Base-by-base conservation (phyloP, 192 early-diverging fungal species). In the Neocallimastix lanati region DNA sequence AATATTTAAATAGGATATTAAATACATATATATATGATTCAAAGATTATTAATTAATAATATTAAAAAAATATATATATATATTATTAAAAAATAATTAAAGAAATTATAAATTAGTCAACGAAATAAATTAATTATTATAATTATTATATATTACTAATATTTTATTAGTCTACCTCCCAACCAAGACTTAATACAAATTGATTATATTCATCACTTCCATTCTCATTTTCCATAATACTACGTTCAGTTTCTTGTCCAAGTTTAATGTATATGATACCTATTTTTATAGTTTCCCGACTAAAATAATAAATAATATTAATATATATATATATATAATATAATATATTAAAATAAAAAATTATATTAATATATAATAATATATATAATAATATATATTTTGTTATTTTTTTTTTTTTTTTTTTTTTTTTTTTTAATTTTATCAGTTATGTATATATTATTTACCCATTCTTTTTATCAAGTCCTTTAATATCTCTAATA, bases 131-230 rank as follows among this genome's bases (percentile, higher is more conserved):
- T n/a, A n/a, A n/a, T n/a, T n/a, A n/a, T n/a, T n/a, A n/a, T n/a
- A n/a, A n/a, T n/a, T n/a, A n/a, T n/a, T n/a, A n/a, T n/a, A n/a
- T n/a, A n/a, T n/a, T n/a, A n/a, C n/a, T n/a, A n/a, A n/a, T n/a
- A n/a, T n/a, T n/a, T 25, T 29, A 37, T 78, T 21, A 80, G 14
- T 78, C 28, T 58, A 90, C 89, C 82, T 94, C 89, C 97, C 97
- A 99, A 12, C 97, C 97, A 29, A 99, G 85, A 82, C 93, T 94
- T 1, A 85, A 80, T 4, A 99, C 93, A 88, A 99, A 99, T 28
- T 88, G 90, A 28, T 90, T 85, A 80, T 98, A 99, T 12, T 90
- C 87, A 14, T 79, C 29, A 78, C 96, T 97, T 4, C 90, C 92
- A 28, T 78, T 33, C 6, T 83, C 82, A 83, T 99, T 99, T 77